Evolutionary conservation across 768 basidiomycete species (phyloP).

Genomic region (Kwoniella sp.): DNA sequence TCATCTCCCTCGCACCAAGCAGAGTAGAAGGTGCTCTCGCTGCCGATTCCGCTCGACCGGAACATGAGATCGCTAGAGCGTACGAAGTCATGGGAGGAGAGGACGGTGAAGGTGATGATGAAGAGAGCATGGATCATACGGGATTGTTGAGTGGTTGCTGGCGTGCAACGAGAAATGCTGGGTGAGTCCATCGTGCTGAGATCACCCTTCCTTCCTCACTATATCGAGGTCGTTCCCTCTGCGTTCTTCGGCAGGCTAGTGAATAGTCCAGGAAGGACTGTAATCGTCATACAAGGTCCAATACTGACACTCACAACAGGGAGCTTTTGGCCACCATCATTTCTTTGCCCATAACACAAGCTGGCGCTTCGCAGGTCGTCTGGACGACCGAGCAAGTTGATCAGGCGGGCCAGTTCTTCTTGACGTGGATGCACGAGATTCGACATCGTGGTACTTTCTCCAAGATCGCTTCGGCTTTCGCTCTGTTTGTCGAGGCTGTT

Average conservation of each 20-base stretch:
- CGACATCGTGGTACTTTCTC: conserved; percentile 55
- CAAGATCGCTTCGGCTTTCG: conserved; percentile 50
- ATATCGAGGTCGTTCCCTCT: no score
- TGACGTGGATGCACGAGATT: conserved; percentile 52
- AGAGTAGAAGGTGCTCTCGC: conserved; percentile 17
- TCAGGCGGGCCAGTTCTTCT: conserved; percentile 37
- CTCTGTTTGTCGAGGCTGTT: conserved; percentile 35
- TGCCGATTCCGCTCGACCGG: conserved; percentile 15
- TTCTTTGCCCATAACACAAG: conserved; percentile 27
- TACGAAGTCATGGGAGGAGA: conserved; percentile 37
- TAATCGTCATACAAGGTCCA: background rate
- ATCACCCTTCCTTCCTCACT: background rate
- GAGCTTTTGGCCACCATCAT: conserved; percentile 37
- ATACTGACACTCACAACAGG: conserved; percentile 14
- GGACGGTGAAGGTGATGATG: conserved; percentile 35
- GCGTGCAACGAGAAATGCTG: conserved; percentile 53
- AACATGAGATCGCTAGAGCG: conserved; percentile 54
- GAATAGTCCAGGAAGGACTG: no score
- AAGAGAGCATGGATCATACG: conserved; percentile 37
- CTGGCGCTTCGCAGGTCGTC: conserved; percentile 15
- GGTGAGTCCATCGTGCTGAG: conserved; percentile 37
- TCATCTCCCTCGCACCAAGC: conserved; percentile 37
- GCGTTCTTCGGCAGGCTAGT: no score
- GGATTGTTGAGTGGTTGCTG: conserved; percentile 50
- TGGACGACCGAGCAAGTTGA: conserved; percentile 37